Evolutionary conservation across 208 protist genomes (phyloP).

Genomic region (Perkinsela sp.): DNA sequence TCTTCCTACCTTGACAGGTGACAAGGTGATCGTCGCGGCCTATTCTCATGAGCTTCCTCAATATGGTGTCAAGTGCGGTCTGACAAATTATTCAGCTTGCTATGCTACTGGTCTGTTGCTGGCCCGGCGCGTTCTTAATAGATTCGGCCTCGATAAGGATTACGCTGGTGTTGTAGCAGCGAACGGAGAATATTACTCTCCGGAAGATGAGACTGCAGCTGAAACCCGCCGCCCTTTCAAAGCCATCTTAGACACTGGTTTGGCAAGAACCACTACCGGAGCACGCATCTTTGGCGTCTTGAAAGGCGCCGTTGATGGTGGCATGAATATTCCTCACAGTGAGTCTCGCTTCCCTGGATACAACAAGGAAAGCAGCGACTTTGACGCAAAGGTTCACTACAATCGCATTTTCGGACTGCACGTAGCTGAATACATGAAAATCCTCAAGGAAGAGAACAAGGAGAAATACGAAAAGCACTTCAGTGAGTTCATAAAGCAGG

Average conservation of each 20-base stretch:
- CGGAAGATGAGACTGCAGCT: conserved; percentile 44
- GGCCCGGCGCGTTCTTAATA: conserved; percentile 78
- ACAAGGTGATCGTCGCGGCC: conserved; percentile 70
- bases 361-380: conserved; percentile 45
- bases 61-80: conserved; percentile 79
- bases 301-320: conserved; percentile 89
- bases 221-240: conserved; percentile 78
- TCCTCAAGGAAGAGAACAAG: conserved; percentile 71
- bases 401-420: conserved; percentile 87
- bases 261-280: conserved; percentile 84
- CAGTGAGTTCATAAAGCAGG: conserved; percentile 68
- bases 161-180: conserved; percentile 74
- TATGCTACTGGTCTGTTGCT: conserved; percentile 88
- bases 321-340: conserved; percentile 82
- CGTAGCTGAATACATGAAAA: conserved; percentile 89
- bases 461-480: conserved; percentile 77
- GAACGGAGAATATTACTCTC: conserved; percentile 40
- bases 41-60: conserved; percentile 87
- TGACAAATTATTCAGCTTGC: conserved; percentile 91
- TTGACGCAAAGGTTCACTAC: conserved; percentile 67
- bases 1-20: conserved; percentile 76
- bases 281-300: conserved; percentile 66
- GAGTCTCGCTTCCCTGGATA: conserved; percentile 83
- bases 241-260: conserved; percentile 83
- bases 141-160: conserved; percentile 67